A percentile compares a stretch with the other conserved stretches of the same genome.
phyloP scores from a whole-genome alignment of 2,329 filamentous ascomycete species.

The Cladosporium sp. region DNA sequence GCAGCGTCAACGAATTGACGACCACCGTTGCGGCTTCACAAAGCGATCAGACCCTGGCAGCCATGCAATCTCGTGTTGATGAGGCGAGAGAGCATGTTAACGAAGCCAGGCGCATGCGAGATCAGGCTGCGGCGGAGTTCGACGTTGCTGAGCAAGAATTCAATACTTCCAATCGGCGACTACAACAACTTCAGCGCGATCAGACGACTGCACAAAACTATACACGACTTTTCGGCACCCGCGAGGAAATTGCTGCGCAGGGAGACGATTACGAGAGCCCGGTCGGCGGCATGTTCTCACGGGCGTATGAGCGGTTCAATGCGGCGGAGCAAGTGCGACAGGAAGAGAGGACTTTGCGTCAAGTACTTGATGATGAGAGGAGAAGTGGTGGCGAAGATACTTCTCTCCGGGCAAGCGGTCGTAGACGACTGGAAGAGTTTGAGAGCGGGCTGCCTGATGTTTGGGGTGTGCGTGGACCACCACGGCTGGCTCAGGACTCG shows the following conservation, averaged over 20 bases:
- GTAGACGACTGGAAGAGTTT: constrained; percentile 26
- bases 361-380: constrained; percentile 35
- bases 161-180: constrained; percentile 31
- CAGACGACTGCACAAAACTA: constrained; percentile 40
- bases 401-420: not conserved
- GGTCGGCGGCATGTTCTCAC: constrained; percentile 48
- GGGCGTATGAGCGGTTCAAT: constrained; percentile 46
- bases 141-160: constrained; percentile 37
- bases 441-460: constrained; percentile 29
- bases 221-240: constrained; percentile 46
- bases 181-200: constrained; percentile 38
- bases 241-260: constrained; percentile 48
- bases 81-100: constrained; percentile 34
- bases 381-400: constrained; percentile 26
- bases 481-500: constrained; percentile 10
- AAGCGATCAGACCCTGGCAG: constrained; percentile 28
- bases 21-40: constrained; percentile 21
- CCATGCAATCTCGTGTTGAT: constrained; percentile 33
- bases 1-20: constrained; percentile 26
- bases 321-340: constrained; percentile 42
- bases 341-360: constrained; percentile 36
- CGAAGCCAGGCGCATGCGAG: constrained; percentile 34
- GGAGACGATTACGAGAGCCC: constrained; percentile 52
- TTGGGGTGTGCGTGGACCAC: constrained; percentile 33
- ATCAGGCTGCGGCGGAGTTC: constrained; percentile 36